A percentile compares a stretch with the other conserved stretches of the same genome.
Evolutionary conservation across 2,329 filamentous ascomycete genomes (phyloP).

Genomic region (Waltergamsia citrina): DNA sequence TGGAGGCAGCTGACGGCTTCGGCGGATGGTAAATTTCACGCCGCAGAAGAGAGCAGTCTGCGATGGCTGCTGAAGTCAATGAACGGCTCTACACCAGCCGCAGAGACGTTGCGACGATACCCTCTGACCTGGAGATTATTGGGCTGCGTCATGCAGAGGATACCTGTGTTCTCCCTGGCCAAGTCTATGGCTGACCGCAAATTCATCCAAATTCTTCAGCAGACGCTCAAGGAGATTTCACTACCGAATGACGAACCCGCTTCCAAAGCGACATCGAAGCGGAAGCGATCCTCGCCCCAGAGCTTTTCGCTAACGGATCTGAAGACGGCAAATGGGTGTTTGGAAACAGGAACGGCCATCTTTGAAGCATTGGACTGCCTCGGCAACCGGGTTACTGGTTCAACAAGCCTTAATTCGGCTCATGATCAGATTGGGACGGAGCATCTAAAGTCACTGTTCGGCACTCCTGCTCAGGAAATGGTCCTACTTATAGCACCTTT

Average conservation of each 20-base stretch:
- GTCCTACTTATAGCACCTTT: conserved; percentile 34
- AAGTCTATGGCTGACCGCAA: conserved; percentile 61
- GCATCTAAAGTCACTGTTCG: conserved; percentile 49
- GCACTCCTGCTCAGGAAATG: conserved; percentile 35
- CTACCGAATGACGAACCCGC: neutral
- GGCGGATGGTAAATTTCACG: conserved; percentile 33
- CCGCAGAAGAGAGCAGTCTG: conserved; percentile 47
- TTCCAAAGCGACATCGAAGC: conserved; percentile 21
- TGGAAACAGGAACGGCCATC: conserved; percentile 36
- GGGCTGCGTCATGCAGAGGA: conserved; percentile 48
- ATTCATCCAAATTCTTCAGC: conserved; percentile 57
- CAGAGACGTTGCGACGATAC: conserved; percentile 44
- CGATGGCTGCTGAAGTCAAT: conserved; percentile 56
- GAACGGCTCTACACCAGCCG: conserved; percentile 33
- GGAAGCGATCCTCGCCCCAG: conserved; percentile 31
- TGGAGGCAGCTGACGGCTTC: conserved; percentile 38
- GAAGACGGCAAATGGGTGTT: conserved; percentile 26
- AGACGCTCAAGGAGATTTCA: conserved; percentile 51
- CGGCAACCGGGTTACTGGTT: conserved; percentile 31
- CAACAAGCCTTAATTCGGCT: conserved; percentile 20
- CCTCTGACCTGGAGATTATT: conserved; percentile 54
- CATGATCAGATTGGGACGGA: conserved; percentile 44
- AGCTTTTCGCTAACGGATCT: conserved; percentile 29
- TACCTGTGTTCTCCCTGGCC: conserved; percentile 61
- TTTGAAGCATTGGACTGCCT: conserved; percentile 37